A percentile compares a stretch with the other conserved stretches of the same genome.
Conservation (phyloP, 768 basidiomycete genomes). For the Phaffia tasmanica region DNA sequence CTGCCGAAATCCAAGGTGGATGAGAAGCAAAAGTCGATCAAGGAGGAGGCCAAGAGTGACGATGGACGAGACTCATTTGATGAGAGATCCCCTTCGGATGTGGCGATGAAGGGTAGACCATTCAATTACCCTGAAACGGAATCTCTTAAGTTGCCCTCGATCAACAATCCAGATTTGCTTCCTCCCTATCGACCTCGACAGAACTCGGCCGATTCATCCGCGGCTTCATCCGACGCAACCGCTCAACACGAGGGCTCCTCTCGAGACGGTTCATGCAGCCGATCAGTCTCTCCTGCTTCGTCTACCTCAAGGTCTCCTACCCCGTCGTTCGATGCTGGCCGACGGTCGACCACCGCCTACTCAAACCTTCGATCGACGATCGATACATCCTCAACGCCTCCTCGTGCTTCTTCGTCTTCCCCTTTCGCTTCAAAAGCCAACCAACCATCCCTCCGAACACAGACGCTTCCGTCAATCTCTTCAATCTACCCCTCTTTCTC, state of each 20-base stretch:
- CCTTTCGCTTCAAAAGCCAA: not conserved
- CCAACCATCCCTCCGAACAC: too few relatives aligned
- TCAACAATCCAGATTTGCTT: not conserved
- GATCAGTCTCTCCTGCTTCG: not conserved
- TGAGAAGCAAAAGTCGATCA: constrained; percentile 1
- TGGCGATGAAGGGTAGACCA: not conserved
- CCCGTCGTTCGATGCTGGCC: constrained; percentile 6
- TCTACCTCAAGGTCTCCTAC: not conserved
- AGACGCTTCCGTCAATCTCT: constrained; percentile 17
- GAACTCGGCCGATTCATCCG: too few relatives aligned
- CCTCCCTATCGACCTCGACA: too few relatives aligned
- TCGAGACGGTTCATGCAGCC: not conserved
- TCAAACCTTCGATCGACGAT: constrained; percentile 2
- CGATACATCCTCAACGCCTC: not conserved
- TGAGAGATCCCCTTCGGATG: constrained; percentile 3
- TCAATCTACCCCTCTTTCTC: constrained; percentile 16
- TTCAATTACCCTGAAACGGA: not conserved
- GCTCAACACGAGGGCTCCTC: not conserved
- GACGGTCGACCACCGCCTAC: not conserved
- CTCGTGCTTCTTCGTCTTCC: not conserved
- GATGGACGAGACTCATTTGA: not conserved
- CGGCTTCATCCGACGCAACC: not conserved
- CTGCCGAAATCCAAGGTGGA: not conserved
- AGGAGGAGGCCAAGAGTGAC: constrained; percentile 9
- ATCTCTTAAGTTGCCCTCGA: constrained; percentile 23